Conservation (phyloP, 768 basidiomycete species). For the Boletus vinaceobasis region DNA sequence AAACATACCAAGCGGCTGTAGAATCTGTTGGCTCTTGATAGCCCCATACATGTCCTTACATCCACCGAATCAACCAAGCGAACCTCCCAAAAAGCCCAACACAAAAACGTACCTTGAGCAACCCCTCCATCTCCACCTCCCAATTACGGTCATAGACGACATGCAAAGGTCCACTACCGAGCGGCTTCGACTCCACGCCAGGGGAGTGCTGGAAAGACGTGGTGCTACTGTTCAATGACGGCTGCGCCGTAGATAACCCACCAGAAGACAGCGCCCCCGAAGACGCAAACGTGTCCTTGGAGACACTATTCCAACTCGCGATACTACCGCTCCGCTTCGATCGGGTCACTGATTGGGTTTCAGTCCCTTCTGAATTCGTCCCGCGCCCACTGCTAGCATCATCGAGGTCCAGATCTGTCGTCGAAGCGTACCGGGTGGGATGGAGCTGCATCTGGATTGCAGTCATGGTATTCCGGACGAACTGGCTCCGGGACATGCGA, state of each 20-base stretch:
- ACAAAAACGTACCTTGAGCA: conserved; percentile 65
- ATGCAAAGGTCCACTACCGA: conserved; percentile 32
- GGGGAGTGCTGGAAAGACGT: conserved; percentile 59
- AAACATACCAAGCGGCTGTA: conserved; percentile 67
- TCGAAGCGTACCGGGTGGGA: conserved; percentile 51
- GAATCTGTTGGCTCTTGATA: conserved; percentile 86
- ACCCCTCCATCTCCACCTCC: conserved; percentile 82
- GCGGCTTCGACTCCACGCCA: conserved; percentile 36
- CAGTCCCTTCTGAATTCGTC: conserved; percentile 55
- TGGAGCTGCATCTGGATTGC: conserved; percentile 80
- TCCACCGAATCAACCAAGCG: not conserved
- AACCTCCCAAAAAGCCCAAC: not conserved
- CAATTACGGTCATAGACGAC: conserved; percentile 62
- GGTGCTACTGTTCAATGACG: conserved; percentile 56
- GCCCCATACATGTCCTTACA: conserved; percentile 89
- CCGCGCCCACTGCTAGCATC: conserved; percentile 61
- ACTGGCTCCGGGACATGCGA: conserved; percentile 90
- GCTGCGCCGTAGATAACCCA: conserved; percentile 32
- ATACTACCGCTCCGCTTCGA: conserved; percentile 81
- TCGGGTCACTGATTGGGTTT: conserved; percentile 42
- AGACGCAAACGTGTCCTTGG: conserved; percentile 52
- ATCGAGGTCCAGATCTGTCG: conserved; percentile 62
- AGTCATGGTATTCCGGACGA: conserved; percentile 86
- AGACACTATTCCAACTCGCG: conserved; percentile 79
- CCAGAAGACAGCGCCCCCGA: conserved; percentile 35